A percentile compares a stretch with the other conserved stretches of the same genome.
Conservation (phyloP, 495 filamentous ascomycete genomes). For the Aspergillus incahuasiensis region DNA sequence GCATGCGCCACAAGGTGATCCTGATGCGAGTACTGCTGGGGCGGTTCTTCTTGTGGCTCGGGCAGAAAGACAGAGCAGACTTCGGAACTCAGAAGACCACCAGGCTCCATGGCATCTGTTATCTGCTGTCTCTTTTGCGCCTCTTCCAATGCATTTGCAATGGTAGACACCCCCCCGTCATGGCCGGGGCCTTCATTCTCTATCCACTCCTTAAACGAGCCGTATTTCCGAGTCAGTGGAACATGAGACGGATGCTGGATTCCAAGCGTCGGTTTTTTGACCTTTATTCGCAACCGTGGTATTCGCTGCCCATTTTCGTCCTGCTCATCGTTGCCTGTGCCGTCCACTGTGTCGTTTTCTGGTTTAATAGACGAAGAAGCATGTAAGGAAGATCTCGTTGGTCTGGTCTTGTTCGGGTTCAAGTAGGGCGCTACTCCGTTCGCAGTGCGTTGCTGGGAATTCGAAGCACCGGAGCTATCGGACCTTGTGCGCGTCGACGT, state of each 20-base stretch:
- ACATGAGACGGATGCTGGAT: slow-evolving; percentile 53
- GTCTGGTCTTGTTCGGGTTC: slow-evolving; percentile 19
- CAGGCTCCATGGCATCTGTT: slow-evolving; percentile 63
- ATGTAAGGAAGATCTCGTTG: slow-evolving; percentile 24
- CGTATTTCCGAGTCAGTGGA: slow-evolving; percentile 36
- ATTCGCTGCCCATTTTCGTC: slow-evolving; percentile 25
- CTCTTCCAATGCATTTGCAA: slow-evolving; percentile 53
- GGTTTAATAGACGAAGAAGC: slow-evolving; percentile 11
- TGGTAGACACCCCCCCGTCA: slow-evolving; percentile 40
- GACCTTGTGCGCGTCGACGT: slow-evolving; percentile 30
- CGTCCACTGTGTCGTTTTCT: slow-evolving; percentile 7
- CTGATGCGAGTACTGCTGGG: slow-evolving; percentile 73
- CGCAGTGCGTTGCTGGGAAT: slow-evolving; percentile 15
- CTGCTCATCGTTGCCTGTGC: slow-evolving; percentile 17
- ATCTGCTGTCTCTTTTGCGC: slow-evolving; percentile 52
- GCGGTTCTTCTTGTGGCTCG: slow-evolving; percentile 67
- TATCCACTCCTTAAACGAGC: slow-evolving; percentile 55
- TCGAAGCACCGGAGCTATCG: slow-evolving; percentile 25
- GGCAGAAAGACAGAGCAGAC: slow-evolving; percentile 71
- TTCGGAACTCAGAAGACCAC: slow-evolving; percentile 67
- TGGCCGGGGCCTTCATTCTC: slow-evolving; percentile 38
- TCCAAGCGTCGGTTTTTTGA: slow-evolving; percentile 47
- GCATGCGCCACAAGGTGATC: slow-evolving; percentile 83
- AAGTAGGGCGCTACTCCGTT: slow-evolving; percentile 21
- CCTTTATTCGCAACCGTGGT: slow-evolving; percentile 47